Percentiles rank a stretch among this genome's conserved stretches.
phyloP scores from a whole-genome alignment of 2,329 filamentous ascomycete genomes.

The Albophoma yamanashiensis region DNA sequence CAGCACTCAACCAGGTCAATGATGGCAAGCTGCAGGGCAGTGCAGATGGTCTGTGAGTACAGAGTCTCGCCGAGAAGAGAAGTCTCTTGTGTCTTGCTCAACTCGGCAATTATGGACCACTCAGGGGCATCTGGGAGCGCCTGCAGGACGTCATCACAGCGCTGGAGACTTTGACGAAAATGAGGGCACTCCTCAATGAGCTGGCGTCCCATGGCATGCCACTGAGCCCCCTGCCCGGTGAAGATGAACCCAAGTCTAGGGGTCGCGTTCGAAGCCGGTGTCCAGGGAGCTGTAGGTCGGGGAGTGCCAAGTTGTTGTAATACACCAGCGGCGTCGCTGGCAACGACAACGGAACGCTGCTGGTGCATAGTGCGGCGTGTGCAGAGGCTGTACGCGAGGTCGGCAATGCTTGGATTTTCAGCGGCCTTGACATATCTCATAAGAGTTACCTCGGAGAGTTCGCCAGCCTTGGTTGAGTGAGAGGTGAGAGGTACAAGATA shows the following conservation, averaged over 20 bases:
- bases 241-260: not conserved
- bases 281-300: not conserved
- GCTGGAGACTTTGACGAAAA: not conserved
- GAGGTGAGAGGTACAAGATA: not conserved
- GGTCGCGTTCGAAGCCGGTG: not conserved
- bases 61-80: slow-evolving; percentile 7
- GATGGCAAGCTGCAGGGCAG: slow-evolving; percentile 28
- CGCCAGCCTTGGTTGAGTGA: not conserved
- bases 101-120: not conserved
- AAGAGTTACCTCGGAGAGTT: not conserved
- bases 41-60: slow-evolving; percentile 25
- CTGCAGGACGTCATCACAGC: not conserved
- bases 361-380: not conserved
- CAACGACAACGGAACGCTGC: not conserved
- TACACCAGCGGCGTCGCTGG: not conserved
- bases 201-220: not conserved
- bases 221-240: not conserved
- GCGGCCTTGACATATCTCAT: not conserved
- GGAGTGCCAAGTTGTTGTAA: not conserved
- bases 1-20: slow-evolving; percentile 18
- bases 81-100: not conserved
- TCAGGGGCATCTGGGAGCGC: not conserved
- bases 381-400: not conserved
- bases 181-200: not conserved
- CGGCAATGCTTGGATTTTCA: not conserved